phyloP scores from a whole-genome alignment of 108 stramenopile species.

The Conticribra guillardii region DNA sequence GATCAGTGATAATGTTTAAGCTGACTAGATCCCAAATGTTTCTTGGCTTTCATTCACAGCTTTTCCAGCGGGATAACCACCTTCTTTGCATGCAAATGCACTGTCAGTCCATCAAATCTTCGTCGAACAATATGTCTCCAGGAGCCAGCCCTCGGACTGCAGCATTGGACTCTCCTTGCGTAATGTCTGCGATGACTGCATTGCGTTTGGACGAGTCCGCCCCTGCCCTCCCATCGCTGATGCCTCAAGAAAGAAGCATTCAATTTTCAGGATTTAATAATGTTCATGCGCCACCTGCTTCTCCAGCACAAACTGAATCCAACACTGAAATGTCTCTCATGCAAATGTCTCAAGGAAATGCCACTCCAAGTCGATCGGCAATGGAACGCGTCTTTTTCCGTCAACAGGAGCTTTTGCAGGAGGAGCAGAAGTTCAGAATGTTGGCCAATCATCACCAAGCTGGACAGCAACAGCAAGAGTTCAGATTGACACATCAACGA shows the following conservation, averaged over 20 bases:
- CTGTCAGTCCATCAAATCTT: slow-evolving; percentile 49
- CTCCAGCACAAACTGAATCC: not conserved
- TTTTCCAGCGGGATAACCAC: slow-evolving; percentile 48
- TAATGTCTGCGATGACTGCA: not conserved
- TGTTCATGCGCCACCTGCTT: not conserved
- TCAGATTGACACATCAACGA: not conserved
- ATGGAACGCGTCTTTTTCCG: not conserved
- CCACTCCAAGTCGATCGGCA: not conserved
- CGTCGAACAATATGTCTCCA: slow-evolving; percentile 20
- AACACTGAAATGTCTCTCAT: not conserved
- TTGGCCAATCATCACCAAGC: not conserved
- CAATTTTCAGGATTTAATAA: too few relatives aligned
- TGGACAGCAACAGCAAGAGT: not conserved
- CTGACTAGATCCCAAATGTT: not conserved
- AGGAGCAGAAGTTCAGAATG: not conserved
- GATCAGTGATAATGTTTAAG: not conserved
- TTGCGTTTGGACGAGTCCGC: not conserved
- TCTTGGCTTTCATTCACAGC: slow-evolving; percentile 5
- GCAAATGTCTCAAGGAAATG: not conserved
- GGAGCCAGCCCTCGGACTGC: not conserved
- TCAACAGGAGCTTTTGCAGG: not conserved
- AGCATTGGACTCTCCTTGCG: not conserved
- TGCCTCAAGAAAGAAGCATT: not conserved
- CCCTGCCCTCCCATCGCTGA: not conserved
- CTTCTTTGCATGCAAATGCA: slow-evolving; percentile 59